These are phyloP conservation scores for Fusarium chuoi DNA, from an alignment of 2,329 filamentous ascomycete genomes.

Conservation along the genomic window DNA sequence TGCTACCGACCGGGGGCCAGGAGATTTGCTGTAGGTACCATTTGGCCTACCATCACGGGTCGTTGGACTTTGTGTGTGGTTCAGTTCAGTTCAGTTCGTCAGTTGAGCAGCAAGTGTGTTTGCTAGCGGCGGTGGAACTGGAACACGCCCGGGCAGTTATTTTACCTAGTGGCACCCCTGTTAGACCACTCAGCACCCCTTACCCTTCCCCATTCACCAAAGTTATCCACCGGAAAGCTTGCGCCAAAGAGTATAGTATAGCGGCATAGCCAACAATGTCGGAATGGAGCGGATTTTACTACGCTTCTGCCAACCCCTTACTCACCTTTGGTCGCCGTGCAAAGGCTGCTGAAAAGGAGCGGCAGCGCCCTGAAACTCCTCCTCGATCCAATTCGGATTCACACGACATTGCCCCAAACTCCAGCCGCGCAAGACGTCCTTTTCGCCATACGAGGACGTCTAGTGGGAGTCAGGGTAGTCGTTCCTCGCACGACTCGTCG, in stretches of 20 bases:
- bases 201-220: conserved; percentile 11
- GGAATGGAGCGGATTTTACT: conserved; percentile 48
- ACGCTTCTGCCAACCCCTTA: conserved; percentile 46
- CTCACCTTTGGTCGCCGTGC: conserved; percentile 40
- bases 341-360: conserved; percentile 45
- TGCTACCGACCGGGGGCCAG: conserved; percentile 30
- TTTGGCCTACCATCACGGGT: neutral
- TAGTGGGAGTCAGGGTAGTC: conserved; percentile 44
- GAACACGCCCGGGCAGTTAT: conserved; percentile 15
- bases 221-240: conserved; percentile 36
- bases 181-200: conserved; percentile 30
- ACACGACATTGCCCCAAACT: conserved; percentile 27
- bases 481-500: conserved; percentile 44
- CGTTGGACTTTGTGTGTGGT: neutral
- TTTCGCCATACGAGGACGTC: conserved; percentile 40
- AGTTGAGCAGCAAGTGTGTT: neutral
- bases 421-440: conserved; percentile 30
- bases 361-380: conserved; percentile 38
- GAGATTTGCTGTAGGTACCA: conserved; percentile 16
- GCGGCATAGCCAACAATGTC: conserved; percentile 42
- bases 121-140: conserved; percentile 26
- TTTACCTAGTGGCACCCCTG: conserved; percentile 35
- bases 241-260: conserved; percentile 40
- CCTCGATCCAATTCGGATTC: conserved; percentile 31
- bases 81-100: neutral